These are phyloP conservation scores for Erythrobasidium yunnanense DNA, from an alignment of 768 basidiomycete species.

Conservation along the genomic window DNA sequence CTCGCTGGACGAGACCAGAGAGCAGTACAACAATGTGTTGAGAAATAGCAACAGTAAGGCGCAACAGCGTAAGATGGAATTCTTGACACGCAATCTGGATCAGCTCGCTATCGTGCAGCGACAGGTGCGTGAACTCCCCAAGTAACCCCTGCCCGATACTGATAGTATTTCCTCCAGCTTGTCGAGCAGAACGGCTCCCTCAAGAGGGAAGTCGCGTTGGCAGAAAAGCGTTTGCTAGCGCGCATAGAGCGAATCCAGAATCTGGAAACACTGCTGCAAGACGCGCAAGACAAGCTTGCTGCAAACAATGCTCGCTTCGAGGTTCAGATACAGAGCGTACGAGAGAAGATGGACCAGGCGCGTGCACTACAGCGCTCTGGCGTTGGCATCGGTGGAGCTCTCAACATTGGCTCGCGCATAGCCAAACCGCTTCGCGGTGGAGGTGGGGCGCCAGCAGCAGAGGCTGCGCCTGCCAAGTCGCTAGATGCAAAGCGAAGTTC, in stretches of 20 bases:
- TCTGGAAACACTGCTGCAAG: constrained; percentile 80
- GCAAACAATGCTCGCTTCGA: constrained; percentile 93
- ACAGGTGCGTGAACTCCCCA: constrained; percentile 51
- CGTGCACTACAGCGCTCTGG: constrained; percentile 45
- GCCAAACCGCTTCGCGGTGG: constrained; percentile 93
- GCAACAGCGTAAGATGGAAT: constrained; percentile 98
- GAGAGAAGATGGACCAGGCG: constrained; percentile 82
- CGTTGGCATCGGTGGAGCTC: constrained; percentile 54
- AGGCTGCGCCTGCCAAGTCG: not conserved
- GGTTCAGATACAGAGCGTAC: constrained; percentile 77
- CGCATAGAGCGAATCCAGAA: constrained; percentile 97
- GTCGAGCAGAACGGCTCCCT: constrained; percentile 94
- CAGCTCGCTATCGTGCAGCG: constrained; percentile 92
- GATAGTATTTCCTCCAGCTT: constrained; percentile 50
- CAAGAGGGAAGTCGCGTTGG: constrained; percentile 94
- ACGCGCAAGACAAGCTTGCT: constrained; percentile 83
- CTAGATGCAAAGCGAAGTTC: constrained; percentile 15
- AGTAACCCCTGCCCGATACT: not conserved
- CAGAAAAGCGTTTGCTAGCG: constrained; percentile 88
- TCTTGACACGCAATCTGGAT: constrained; percentile 91
- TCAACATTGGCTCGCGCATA: constrained; percentile 75
- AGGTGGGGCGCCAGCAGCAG: constrained; percentile 46
- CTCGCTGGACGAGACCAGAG: constrained; percentile 93
- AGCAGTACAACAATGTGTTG: constrained; percentile 97
- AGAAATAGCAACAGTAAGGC: constrained; percentile 96